Base-by-base conservation (phyloP, 208 protist genomes). In the Acanthamoeba healyi region DNA sequence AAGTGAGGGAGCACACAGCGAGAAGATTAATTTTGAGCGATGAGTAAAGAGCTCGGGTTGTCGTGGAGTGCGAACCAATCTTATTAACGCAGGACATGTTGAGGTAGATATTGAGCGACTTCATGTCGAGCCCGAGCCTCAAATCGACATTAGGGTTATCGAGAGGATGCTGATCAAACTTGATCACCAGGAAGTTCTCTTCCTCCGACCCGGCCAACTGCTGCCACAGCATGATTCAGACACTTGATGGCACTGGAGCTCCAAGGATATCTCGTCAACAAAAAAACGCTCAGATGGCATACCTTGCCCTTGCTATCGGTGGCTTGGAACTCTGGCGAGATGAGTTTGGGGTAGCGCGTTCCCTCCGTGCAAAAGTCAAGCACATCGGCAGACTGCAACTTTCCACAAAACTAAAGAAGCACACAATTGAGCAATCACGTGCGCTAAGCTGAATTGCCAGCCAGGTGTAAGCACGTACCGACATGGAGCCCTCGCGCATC, bases 311-410 rank as follows among this genome's bases (percentile, higher is more conserved):
- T 77, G 38, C 6, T 42, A n/a, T 58, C 54, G 14, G 17, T 38
- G 14, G 44, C 49, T 10, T 46, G 5, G 58, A 90, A 90, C 56
- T 72, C 54, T 2, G 84, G 84, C 0, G 58, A 63, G 29, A 90
- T 90, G 29, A 90, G 49, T 22, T 70, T 63, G 36, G 84, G 84
- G 38, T 72, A 90, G n/a, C 17, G 56, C 26, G 84, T 90, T 22
- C 84, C 84, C n/a, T 90, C 84, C 38, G 84, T 90, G 40, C 58
- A 90, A 70, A 70, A 90, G 84, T 90, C 84, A 26, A 72, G 84
- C 58, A 90, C 84, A 24, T 90, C 84, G 56, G 84, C 84, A 1
- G 84, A 90, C 36, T 32, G 84, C 54, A 90, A 32, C 84, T 90
- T 90, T n/a, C 84, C 84, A 32, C 36, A 29, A 38, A 90, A 90